Evolutionary conservation across 2,329 filamentous ascomycete species (phyloP).

Genomic region (Trichophyton simii): DNA sequence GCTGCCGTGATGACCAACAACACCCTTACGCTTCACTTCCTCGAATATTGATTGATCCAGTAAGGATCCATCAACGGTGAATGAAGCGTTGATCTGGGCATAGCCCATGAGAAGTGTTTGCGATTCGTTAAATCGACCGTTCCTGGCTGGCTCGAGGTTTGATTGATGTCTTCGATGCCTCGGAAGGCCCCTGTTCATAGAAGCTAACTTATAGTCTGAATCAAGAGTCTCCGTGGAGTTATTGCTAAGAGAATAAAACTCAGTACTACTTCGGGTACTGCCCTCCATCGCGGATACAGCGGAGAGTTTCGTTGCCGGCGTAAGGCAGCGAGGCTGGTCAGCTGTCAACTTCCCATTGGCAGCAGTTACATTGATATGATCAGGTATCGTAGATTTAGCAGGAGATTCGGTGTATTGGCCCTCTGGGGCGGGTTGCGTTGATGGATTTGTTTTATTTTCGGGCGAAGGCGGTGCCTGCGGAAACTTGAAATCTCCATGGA

Average conservation of each 20-base stretch:
- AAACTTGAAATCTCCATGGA: slow-evolving; percentile 42
- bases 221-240: slow-evolving; percentile 85
- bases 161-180: slow-evolving; percentile 36
- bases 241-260: slow-evolving; percentile 92
- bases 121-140: slow-evolving; percentile 13
- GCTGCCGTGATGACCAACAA: slow-evolving; percentile 68
- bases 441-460: slow-evolving; percentile 1
- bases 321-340: slow-evolving; percentile 21
- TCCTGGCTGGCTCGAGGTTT: slow-evolving; percentile 23
- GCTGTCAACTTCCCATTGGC: slow-evolving; percentile 21
- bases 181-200: slow-evolving; percentile 38
- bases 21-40: slow-evolving; percentile 87
- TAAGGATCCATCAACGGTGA: slow-evolving; percentile 80
- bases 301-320: slow-evolving; percentile 31
- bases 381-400: neutral
- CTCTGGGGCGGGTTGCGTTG: neutral
- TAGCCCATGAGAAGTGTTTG: slow-evolving; percentile 97
- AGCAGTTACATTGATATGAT: slow-evolving; percentile 18
- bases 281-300: slow-evolving; percentile 43
- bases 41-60: slow-evolving; percentile 85
- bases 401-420: neutral
- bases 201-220: slow-evolving; percentile 61
- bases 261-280: slow-evolving; percentile 81
- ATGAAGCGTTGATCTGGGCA: slow-evolving; percentile 83
- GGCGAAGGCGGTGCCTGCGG: slow-evolving; percentile 33